phyloP scores from a whole-genome alignment of 331 rosid genomes.

The Cydonia oblonga region DNA sequence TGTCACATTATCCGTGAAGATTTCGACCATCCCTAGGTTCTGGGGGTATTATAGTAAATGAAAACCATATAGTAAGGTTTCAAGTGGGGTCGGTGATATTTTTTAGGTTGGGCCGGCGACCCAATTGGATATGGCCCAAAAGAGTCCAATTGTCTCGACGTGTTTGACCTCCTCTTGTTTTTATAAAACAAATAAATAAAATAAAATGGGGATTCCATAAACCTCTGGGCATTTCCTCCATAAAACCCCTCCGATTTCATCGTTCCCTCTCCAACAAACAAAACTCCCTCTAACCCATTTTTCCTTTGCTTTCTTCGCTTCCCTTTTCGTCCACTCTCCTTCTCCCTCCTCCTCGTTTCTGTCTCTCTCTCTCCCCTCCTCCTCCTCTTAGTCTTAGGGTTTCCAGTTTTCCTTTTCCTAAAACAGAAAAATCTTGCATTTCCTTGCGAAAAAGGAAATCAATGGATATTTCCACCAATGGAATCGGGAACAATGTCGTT shows the following conservation, averaged over 20 bases:
- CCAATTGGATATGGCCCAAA: background rate
- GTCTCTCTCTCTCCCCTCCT: background rate
- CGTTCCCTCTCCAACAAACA: conserved; percentile 3
- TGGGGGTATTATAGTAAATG: background rate
- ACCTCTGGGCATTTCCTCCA: conserved; percentile 2
- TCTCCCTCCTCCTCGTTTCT: background rate
- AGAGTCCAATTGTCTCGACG: background rate
- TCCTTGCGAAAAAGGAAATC: background rate
- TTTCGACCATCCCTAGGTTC: too few relatives aligned
- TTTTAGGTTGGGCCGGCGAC: conserved; percentile 8
- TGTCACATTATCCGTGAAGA: background rate
- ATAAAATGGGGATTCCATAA: background rate
- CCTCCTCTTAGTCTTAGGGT: background rate
- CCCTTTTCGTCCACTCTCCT: background rate
- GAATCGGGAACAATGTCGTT: background rate
- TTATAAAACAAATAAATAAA: too few relatives aligned
- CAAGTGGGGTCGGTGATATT: background rate
- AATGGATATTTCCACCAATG: conserved; percentile 3
- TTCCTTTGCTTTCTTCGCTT: conserved; percentile 14
- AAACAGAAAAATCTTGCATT: background rate
- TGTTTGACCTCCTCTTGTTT: conserved; percentile 13
- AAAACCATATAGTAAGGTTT: background rate
- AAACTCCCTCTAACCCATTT: background rate
- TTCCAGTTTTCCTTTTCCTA: background rate
- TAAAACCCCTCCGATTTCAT: conserved; percentile 22